These are phyloP conservation scores for Cyathus striatus DNA, from an alignment of 768 basidiomycete species.

Conservation along the genomic window DNA sequence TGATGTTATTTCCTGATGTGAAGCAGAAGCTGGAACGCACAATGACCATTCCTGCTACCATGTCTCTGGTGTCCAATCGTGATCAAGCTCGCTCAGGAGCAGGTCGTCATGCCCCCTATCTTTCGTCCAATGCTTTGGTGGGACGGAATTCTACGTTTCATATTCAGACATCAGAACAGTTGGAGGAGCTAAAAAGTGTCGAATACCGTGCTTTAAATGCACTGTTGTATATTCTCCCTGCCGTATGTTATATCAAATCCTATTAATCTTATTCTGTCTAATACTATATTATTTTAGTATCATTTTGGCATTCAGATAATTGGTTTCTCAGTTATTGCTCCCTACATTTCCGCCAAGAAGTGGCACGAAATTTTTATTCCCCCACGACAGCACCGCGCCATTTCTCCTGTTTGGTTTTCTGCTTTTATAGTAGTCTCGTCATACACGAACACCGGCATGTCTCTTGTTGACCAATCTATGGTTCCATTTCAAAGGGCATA, in stretches of 20 bases:
- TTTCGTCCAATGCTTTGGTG: conserved; percentile 82
- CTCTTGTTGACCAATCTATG: conserved; percentile 87
- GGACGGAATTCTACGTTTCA: conserved; percentile 76
- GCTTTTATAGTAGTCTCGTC: conserved; percentile 81
- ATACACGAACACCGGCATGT: conserved; percentile 86
- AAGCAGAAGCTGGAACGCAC: conserved; percentile 58
- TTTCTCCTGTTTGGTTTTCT: conserved; percentile 72
- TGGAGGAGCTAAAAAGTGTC: conserved; percentile 90
- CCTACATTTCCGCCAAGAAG: conserved; percentile 61
- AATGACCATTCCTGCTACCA: conserved; percentile 70
- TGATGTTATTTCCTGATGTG: conserved; percentile 58
- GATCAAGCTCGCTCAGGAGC: conserved; percentile 34
- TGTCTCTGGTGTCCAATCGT: conserved; percentile 46
- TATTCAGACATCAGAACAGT: conserved; percentile 68
- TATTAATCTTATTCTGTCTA: conserved; percentile 1
- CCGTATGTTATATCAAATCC: conserved; percentile 37
- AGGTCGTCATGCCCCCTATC: conserved; percentile 67
- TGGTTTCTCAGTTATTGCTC: conserved; percentile 69
- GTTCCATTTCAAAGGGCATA: conserved; percentile 86
- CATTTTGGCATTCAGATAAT: conserved; percentile 67
- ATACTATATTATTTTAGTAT: conserved; percentile 64
- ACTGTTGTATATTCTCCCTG: conserved; percentile 74
- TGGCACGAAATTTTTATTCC: conserved; percentile 62
- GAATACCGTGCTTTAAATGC: conserved; percentile 85
- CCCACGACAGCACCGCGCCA: conserved; percentile 47